Base-by-base conservation (phyloP, 768 basidiomycete species). In the Rhizopogon vinicolor region DNA sequence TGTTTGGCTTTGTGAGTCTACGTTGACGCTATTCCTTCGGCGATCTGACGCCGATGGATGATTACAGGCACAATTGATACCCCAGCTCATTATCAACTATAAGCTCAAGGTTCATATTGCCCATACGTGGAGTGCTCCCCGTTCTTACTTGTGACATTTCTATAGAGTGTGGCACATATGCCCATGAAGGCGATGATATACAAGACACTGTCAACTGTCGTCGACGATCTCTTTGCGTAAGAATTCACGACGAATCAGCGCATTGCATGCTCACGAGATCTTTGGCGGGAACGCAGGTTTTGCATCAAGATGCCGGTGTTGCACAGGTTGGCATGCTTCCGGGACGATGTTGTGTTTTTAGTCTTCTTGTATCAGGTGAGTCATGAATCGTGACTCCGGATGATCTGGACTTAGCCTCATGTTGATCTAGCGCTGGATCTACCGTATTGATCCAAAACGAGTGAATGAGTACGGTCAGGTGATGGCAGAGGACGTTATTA, bases 101-200 rank as follows among this genome's bases (percentile, higher is more conserved):
- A 96, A 96, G 72, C 81, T 98, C 57, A 94, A 94, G 88, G 87
- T 88, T 61, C 58, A 73, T 65, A 51, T 54, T 61, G 52, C 19
- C 62, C 48, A 55, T 56, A 51, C 57, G 56, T 41, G n/a, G 56
- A 22, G 19, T 28, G 37, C 49, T 51, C 54, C 18, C 16, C 22
- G 10, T 37, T 33, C 53, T 57, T 29, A 41, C 61, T 60, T 45
- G 28, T 44, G 19, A 29, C 18, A 53, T 35, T 41, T 44, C 13
- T 52, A 28, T 74, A 94, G 89, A 93, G 89, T 68, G 94, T 97
- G 37, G 89, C 96, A 44, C 96, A 98, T 68, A 93, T 98, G 88
- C 95, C 95, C 18, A 95, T 97, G 88, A 97, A 95, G 70, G 90
- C 95, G 3, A 93, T 98, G 91, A 86, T 94, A 62, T 96, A 93